A percentile compares a stretch with the other conserved stretches of the same genome.
Conservation (phyloP, 2,329 filamentous ascomycete species). For the Colletotrichum eleusines region DNA sequence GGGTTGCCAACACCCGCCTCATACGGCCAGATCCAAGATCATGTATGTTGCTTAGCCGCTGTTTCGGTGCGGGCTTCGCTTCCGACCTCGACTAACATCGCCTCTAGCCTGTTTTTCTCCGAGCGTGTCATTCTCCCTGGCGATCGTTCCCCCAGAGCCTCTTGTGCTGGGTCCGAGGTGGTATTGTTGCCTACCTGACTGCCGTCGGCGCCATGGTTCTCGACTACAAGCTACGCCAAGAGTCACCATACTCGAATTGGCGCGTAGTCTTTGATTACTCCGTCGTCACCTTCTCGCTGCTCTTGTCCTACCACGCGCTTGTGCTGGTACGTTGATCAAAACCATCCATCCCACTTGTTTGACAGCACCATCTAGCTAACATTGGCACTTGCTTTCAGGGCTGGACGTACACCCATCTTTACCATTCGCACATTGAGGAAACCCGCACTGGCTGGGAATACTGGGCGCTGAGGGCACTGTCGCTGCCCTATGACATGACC, state of each 20-base stretch:
- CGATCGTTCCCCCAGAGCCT: slow-evolving; percentile 58
- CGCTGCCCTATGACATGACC: slow-evolving; percentile 58
- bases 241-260: slow-evolving; percentile 55
- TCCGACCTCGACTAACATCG: slow-evolving; percentile 33
- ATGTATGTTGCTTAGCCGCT: slow-evolving; percentile 46
- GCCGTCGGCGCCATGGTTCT: slow-evolving; percentile 56
- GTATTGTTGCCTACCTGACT: slow-evolving; percentile 58
- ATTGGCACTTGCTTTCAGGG: slow-evolving; percentile 49
- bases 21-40: slow-evolving; percentile 44
- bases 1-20: slow-evolving; percentile 40
- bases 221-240: slow-evolving; percentile 59
- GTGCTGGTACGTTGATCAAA: slow-evolving; percentile 57
- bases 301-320: slow-evolving; percentile 60
- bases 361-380: not conserved
- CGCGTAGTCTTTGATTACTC: slow-evolving; percentile 64
- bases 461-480: slow-evolving; percentile 55
- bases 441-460: slow-evolving; percentile 53
- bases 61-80: not conserved
- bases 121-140: slow-evolving; percentile 66
- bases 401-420: slow-evolving; percentile 66
- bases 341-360: not conserved
- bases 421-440: slow-evolving; percentile 58
- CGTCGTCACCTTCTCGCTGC: slow-evolving; percentile 56
- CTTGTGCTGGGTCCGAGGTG: slow-evolving; percentile 58
- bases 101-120: slow-evolving; percentile 62